A percentile compares a stretch with the other conserved stretches of the same genome.
These are phyloP conservation scores for Litsea cubeba DNA, from an alignment of 164 flowering plant species.

Conservation along the genomic window DNA sequence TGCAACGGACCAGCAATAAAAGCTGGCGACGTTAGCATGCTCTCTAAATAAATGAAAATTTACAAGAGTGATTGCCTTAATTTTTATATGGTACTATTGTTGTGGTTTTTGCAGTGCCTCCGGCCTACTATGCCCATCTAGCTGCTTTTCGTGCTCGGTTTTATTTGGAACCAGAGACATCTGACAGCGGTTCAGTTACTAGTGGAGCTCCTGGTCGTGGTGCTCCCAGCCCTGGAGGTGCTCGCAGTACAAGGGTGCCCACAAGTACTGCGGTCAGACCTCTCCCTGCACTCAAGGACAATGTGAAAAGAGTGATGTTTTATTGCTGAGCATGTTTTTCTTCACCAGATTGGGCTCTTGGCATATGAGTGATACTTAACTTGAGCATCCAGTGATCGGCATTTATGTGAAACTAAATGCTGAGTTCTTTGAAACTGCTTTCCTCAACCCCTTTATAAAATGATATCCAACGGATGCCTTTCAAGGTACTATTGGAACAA, in stretches of 20 bases:
- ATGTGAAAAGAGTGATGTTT: conserved; percentile 76
- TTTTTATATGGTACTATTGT: background rate
- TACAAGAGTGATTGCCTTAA: background rate
- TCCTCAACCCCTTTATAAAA: too few relatives aligned
- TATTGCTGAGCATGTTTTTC: conserved; percentile 31
- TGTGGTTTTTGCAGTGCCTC: conserved; percentile 49
- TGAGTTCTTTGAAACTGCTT: too few relatives aligned
- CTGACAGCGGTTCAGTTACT: conserved; percentile 64
- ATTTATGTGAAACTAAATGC: too few relatives aligned
- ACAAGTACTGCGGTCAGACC: conserved; percentile 55
- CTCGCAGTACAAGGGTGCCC: conserved; percentile 42
- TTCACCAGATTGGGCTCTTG: background rate
- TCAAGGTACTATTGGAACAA: too few relatives aligned
- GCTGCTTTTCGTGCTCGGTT: conserved; percentile 81
- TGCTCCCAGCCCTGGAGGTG: conserved; percentile 24
- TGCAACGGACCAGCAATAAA: too few relatives aligned
- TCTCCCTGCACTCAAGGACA: conserved; percentile 65
- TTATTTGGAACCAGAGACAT: conserved; percentile 79
- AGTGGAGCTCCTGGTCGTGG: conserved; percentile 51
- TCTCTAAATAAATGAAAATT: too few relatives aligned
- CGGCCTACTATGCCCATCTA: conserved; percentile 79
- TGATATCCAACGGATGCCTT: too few relatives aligned
- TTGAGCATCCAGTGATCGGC: too few relatives aligned
- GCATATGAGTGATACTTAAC: background rate
- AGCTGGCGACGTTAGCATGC: too few relatives aligned